phyloP scores from a whole-genome alignment of 1,139 yeast species.

The Candida frijolesensis region DNA sequence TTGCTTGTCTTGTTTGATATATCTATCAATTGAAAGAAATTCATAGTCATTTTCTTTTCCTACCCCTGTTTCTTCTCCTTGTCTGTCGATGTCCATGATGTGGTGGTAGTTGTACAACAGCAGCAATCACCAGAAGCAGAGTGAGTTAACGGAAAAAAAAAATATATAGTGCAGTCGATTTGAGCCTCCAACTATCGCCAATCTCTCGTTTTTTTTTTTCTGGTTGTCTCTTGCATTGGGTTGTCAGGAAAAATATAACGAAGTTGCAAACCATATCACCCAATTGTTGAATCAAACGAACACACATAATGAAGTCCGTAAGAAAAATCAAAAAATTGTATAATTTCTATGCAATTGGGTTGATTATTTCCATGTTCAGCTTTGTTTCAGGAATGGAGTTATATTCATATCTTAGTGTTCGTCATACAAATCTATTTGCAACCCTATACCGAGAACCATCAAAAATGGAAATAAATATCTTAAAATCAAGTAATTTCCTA shows the following conservation, averaged over 20 bases:
- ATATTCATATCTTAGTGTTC: slow-evolving; percentile 27
- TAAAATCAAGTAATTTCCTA: slow-evolving; percentile 31
- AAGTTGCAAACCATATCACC: not conserved
- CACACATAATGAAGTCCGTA: slow-evolving; percentile 5
- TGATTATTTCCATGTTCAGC: slow-evolving; percentile 25
- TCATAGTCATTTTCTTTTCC: slow-evolving; percentile 5
- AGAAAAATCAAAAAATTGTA: slow-evolving; percentile 13
- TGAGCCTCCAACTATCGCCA: too few species aligned
- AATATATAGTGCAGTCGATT: not conserved
- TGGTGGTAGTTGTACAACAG: not conserved
- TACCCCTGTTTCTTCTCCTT: not conserved
- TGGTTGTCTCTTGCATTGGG: not conserved
- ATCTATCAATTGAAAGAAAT: slow-evolving; percentile 8
- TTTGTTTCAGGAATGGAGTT: slow-evolving; percentile 35
- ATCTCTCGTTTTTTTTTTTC: not conserved
- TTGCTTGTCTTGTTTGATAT: not conserved
- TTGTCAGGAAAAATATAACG: not conserved
- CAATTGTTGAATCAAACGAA: too few species aligned
- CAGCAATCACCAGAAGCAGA: too few species aligned
- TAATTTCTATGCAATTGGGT: slow-evolving; percentile 16
- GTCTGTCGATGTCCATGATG: not conserved
- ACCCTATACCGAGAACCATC: slow-evolving; percentile 25
- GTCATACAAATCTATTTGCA: slow-evolving; percentile 24
- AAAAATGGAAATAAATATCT: slow-evolving; percentile 28
- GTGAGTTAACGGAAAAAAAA: not conserved